Percentiles rank a stretch among this genome's conserved stretches.
These are phyloP conservation scores for Saccharomycopsis malanga DNA, from an alignment of 805 yeast genomes.

Conservation along the genomic window DNA sequence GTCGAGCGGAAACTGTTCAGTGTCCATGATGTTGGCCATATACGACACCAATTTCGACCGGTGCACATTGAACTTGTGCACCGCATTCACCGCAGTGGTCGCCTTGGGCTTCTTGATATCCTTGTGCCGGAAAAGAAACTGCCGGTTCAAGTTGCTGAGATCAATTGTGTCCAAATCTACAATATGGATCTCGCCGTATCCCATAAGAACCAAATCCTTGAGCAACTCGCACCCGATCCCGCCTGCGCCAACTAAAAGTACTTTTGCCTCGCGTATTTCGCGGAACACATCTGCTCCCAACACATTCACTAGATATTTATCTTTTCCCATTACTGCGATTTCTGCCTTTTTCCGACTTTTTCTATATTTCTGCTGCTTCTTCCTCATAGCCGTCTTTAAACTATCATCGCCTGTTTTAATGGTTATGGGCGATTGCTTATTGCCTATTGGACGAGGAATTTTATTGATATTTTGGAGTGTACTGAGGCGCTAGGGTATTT, in stretches of 20 bases:
- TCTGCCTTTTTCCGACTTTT: neutral
- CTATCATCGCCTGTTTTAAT: too few species aligned
- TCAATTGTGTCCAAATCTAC: constrained; percentile 97
- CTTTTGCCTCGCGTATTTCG: constrained; percentile 38
- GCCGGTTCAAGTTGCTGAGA: constrained; percentile 85
- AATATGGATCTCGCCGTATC: constrained; percentile 80
- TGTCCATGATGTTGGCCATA: constrained; percentile 84
- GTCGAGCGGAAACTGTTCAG: constrained; percentile 54
- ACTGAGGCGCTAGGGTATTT: too few species aligned
- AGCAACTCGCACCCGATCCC: constrained; percentile 93
- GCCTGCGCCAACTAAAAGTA: constrained; percentile 89
- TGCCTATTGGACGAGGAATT: too few species aligned
- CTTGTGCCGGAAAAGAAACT: constrained; percentile 79
- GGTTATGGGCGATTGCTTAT: too few species aligned
- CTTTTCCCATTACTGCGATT: constrained; percentile 10
- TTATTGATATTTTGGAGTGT: too few species aligned
- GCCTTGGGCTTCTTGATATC: constrained; percentile 90
- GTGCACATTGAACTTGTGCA: constrained; percentile 58
- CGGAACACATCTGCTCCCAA: constrained; percentile 6
- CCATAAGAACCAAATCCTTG: constrained; percentile 70
- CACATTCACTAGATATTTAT: constrained; percentile 6
- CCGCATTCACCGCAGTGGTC: constrained; percentile 76
- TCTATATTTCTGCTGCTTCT: neutral
- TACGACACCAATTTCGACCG: constrained; percentile 63
- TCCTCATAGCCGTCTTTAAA: too few species aligned